These are phyloP conservation scores for Globisporangium radiosum DNA, from an alignment of 352 stramenopile species.

Conservation along the genomic window DNA sequence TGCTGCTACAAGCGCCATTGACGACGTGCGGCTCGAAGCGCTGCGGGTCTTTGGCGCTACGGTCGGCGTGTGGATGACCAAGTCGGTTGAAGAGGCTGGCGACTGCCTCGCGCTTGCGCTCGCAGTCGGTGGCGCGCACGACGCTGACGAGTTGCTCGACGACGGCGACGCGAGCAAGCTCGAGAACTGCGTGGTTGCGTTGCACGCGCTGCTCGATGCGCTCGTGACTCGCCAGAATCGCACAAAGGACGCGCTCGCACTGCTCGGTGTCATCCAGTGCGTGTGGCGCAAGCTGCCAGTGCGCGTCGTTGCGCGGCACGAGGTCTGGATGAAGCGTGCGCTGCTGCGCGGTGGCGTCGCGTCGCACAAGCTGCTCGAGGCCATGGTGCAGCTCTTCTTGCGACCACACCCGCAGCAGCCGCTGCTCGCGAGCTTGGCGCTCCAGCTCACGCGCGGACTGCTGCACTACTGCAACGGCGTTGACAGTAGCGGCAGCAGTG, in stretches of 20 bases:
- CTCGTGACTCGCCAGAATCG: constrained; percentile 9
- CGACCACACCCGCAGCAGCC: constrained; percentile 16
- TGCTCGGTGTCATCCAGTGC: constrained; percentile 10
- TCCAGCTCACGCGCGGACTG: constrained; percentile 28
- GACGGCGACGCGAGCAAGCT: constrained; percentile 10
- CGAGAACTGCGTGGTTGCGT: constrained; percentile 17
- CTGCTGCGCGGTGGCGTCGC: constrained; percentile 11
- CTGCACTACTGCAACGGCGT: constrained; percentile 26
- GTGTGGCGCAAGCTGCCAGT: constrained; percentile 18
- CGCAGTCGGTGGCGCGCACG: constrained; percentile 5
- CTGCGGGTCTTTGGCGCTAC: constrained; percentile 13
- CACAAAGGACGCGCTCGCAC: constrained; percentile 11
- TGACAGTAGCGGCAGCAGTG: constrained; percentile 10
- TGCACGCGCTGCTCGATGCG: constrained; percentile 21
- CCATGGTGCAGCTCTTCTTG: constrained; percentile 26
- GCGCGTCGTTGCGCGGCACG: constrained; percentile 10
- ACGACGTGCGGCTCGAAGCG: constrained; percentile 13
- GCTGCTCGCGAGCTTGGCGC: constrained; percentile 16
- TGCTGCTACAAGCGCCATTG: constrained; percentile 2
- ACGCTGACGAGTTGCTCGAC: constrained; percentile 17
- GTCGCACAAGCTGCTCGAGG: constrained; percentile 23
- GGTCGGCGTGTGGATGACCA: constrained; percentile 16
- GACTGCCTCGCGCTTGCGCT: constrained; percentile 16
- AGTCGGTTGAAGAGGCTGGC: constrained; percentile 15
- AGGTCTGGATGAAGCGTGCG: constrained; percentile 26